A percentile compares a stretch with the other conserved stretches of the same genome.
Conservation (phyloP, 2,329 filamentous ascomycete species). For the Claviceps lovelessii region DNA sequence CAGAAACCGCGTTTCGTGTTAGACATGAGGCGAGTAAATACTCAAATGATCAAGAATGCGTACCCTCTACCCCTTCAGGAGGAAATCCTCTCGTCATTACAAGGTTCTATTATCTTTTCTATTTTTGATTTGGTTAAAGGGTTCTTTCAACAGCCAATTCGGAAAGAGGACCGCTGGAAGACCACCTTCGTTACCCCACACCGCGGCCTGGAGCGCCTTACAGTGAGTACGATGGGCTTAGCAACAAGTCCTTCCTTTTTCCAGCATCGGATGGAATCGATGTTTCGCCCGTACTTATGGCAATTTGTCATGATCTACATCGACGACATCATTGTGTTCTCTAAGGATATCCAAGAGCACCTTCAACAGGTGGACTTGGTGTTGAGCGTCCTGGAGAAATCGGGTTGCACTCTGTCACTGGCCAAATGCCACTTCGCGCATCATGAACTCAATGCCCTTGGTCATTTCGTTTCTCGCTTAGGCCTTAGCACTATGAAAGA, state of each 20-base stretch:
- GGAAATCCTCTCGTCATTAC: neutral
- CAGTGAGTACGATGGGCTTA: neutral
- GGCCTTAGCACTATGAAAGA: neutral
- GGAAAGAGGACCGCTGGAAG: neutral
- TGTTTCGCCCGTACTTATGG: neutral
- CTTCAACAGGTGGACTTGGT: neutral
- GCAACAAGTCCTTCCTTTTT: neutral
- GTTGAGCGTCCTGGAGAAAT: neutral
- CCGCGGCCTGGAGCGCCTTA: neutral
- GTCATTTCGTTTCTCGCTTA: neutral
- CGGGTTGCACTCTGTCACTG: neutral
- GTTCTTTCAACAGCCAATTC: neutral
- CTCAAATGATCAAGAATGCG: neutral
- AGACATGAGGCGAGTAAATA: neutral
- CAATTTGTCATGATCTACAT: neutral
- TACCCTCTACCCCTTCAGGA: neutral
- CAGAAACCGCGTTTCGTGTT: neutral
- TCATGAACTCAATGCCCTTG: neutral
- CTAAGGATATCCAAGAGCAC: neutral
- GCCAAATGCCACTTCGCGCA: neutral
- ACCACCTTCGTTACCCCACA: neutral
- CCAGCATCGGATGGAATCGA: neutral
- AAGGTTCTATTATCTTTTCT: neutral
- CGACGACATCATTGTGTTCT: neutral
- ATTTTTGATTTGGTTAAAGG: neutral